Evolutionary conservation across 495 filamentous ascomycete species (phyloP), one percentile per base, ranked within the genome.

Genomic region (Xylaria grammica): DNA sequence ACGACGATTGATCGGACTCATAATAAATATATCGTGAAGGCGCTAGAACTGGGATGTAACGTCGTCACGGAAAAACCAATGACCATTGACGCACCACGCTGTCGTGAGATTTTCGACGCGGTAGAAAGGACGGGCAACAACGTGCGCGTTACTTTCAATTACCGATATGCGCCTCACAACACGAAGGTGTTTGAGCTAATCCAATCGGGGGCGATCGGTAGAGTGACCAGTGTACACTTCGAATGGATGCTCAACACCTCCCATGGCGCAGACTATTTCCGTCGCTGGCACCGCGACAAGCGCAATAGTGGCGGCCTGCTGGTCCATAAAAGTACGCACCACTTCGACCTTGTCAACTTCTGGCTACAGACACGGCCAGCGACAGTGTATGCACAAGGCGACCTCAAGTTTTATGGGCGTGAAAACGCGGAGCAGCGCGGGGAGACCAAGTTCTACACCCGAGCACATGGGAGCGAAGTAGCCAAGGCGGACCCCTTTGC

Each of bases 31-130:
- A 86, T 86, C 62, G 71, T 82, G 27, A 78, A 78, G 17, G 82
- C 84, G 5, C 74, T 87, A 56, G 80, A 85, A 54, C 74, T 85
- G 1, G 84, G 84, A n/a, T 81, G 81, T 67, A 78, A 81, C 70
- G 84, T 85, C 4, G 74, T 86, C 45, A 86, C 80, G 17, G 84
- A 87, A 67, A 87, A 87, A 60, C 85, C 85, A 17, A 87, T 87
- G 85, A 85, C 81, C 4, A 78, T 86, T 69, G 84, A 86, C 65
- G 84, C 79, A 8, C 74, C 77, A 17, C 80, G 83, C 20, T 86
- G 84, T 69, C 77, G 74, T 3, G 70, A 73, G 38, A 85, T 86
- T 63, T 74, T 82, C 65, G 73, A 70, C 48, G 78, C 80, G 34
- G 80, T 79, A 29, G 67, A 73, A 15, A 66, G 72, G 24, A 78